Base-by-base conservation (phyloP, 1,284 basidiomycete species). In the Microbotryum violaceum region DNA sequence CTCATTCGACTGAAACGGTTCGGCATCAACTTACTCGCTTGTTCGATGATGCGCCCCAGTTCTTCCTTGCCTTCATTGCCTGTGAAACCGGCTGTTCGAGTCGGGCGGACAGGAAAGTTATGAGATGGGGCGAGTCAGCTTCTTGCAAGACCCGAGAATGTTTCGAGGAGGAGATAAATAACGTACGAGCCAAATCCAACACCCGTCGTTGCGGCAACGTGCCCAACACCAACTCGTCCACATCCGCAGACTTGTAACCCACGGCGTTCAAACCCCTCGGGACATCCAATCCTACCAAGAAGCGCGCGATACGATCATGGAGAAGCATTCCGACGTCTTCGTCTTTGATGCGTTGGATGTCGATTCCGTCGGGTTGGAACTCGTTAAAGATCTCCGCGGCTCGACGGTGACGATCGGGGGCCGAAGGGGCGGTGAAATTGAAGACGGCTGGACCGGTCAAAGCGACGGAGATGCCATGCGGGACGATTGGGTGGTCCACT, bases 391-490 rank as follows among this genome's bases (percentile, higher is more conserved):
- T 85, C 1, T 86, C 84, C 12, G 93, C 82, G 2, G 87, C 89
- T 75, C 91, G 86, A 51, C 92, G 85, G 77, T 97, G 93, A 56
- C 93, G 86, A 61, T 87, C 84, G 3, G 92, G 91, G 0, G 88
- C 85, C 3, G 91, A 92, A 6, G 92, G 90, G 0, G 92, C 85
- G 6, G 92, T 96, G 77, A 93, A 96, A 73, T 88, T 83, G 81
- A 96, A 96, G 50, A 96, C 91, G 80, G 73, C 64, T 42, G 92
- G 91, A n/a, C 88, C 90, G 27, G 91, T 90, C 58, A 94, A 77
- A 3, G 91, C 89, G 58, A 96, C 91, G 64, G 73, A 74, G 29
- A 76, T 72, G 16, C 76, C 76, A 57, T 75, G 75, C 59, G 93
- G 93, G 60, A 97, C 91, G 66, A 97, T 91, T 9, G 92, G 91